Base-by-base conservation (phyloP, 495 filamentous ascomycete species). In the Penicillium maclennaniae region DNA sequence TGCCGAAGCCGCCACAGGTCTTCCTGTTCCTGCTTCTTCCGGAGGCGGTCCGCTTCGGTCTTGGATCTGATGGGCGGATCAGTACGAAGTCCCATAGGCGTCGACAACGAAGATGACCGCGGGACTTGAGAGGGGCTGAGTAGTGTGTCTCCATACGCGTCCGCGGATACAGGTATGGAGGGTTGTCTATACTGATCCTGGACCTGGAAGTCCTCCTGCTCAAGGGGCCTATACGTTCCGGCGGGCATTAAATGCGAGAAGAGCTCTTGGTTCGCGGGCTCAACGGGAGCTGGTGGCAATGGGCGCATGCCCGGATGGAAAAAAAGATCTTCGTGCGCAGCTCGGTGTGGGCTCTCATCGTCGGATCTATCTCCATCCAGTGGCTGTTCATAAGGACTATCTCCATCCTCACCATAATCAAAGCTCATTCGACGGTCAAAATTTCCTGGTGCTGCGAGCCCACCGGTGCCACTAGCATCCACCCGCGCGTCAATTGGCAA, bases 261-360 rank as follows among this genome's bases (percentile, higher is more conserved):
- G 16, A 75, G 59, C 16, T 67, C 71, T 28, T 52, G 70, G 66
- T 65, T 78, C 47, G 79, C 74, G 47, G 56, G 66, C 19, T 67
- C 74, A 20, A 82, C 77, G 10, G 91, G 90, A 7, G 90, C 82
- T n/a, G 89, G 87, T 15, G 91, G 91, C 38, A 95, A 73, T 8
- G 91, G 91, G 31, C 88, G 80, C 63, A 89, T 82, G 4, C 87
- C 87, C 7, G 91, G 93, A 63, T 96, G 91, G 66, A 90, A 98
- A 65, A 97, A 98, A 67, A 97, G 83, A 57, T 97, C 95, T 16
- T 85, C 87, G 49, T 87, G 87, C 43, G 85, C 87, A 39, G 87
- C 87, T 45, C 81, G 65, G 19, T 76, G 64, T 28, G 77, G 76
- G 45, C 74, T 78, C 43, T 80, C 76, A 38, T 85, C 57, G 67